A percentile compares a stretch with the other conserved stretches of the same genome.
These are phyloP conservation scores for Fragilaria radians DNA, from an alignment of 108 stramenopile species.

Conservation along the genomic window DNA sequence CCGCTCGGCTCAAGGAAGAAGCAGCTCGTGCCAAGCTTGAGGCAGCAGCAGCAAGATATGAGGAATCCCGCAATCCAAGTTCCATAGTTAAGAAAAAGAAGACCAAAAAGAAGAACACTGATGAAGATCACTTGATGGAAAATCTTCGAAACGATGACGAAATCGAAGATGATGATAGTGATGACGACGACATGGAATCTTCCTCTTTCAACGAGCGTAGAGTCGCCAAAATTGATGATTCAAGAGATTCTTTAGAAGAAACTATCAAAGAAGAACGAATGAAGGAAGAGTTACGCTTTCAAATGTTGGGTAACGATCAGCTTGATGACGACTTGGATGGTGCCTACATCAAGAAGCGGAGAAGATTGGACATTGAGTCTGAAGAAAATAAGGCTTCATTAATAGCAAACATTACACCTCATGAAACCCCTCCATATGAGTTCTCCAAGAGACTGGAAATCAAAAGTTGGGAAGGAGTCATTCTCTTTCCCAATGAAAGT, in stretches of 20 bases:
- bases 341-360: slow-evolving; percentile 23
- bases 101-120: slow-evolving; percentile 7
- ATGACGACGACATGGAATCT: slow-evolving; percentile 6
- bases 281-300: slow-evolving; percentile 6
- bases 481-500: slow-evolving; percentile 39
- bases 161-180: slow-evolving; percentile 6
- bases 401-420: slow-evolving; percentile 52
- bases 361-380: slow-evolving; percentile 15
- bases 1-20: slow-evolving; percentile 53
- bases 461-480: slow-evolving; percentile 9
- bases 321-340: slow-evolving; percentile 15
- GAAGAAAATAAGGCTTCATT: slow-evolving; percentile 27
- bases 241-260: slow-evolving; percentile 42
- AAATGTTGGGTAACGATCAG: slow-evolving; percentile 5
- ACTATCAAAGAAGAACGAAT: slow-evolving; percentile 4
- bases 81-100: slow-evolving; percentile 16
- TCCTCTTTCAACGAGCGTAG: slow-evolving; percentile 19
- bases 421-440: slow-evolving; percentile 70
- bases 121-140: neutral
- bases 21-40: slow-evolving; percentile 63
- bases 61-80: slow-evolving; percentile 9
- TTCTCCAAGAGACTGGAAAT: slow-evolving; percentile 61
- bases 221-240: slow-evolving; percentile 37
- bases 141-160: slow-evolving; percentile 10
- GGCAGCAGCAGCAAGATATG: slow-evolving; percentile 52